Evolutionary conservation across 768 basidiomycete species (phyloP), one percentile per base, ranked within the genome.

Genomic region (Hericium erinaceus): DNA sequence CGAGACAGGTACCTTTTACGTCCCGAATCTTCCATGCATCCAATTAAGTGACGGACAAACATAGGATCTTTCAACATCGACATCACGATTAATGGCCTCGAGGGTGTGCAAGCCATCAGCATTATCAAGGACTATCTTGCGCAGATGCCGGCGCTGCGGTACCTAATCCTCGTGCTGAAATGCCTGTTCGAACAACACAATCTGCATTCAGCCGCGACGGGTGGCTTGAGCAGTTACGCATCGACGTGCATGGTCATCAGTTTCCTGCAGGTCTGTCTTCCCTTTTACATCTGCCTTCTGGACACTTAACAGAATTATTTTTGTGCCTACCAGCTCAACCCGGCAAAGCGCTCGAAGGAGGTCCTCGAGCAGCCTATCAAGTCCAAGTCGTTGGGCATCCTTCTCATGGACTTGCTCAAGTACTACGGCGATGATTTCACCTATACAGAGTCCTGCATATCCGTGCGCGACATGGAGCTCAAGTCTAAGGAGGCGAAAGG

Each of bases 191-290:
- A 70, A 13, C 80, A 82, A 61, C 68, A 80, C 46, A 70, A 72
- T 8, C 76, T 89, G 68, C 84, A 86, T 65, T 81, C 85, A 63
- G 82, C 87, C 5, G 78, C 80, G 33, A 75, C 73, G 8, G 78
- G 80, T 16, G 85, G 86, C 2, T 63, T 89, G 20, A 81, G 85
- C 33, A 85, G 83, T 69, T 89, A 89, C 68, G 77, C 79, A 11
- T 71, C 84, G 44, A 80, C 81, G 26, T 81, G 80, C 63, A 72
- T 89, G 66, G 80, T 79, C 40, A 79, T 87, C 60, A 80, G 76
- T 60, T 88, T 89, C 64, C 74, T 91, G 11, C 83, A 89, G 74
- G 86, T 85, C 38, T 22, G 75, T 62, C 16, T 24, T 15, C 16
- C 7, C 33, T 33, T 10, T 33, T 33, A 26, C 38, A 28, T n/a